Base-by-base conservation (phyloP, 768 basidiomycete species). In the Boletus reticulatus region DNA sequence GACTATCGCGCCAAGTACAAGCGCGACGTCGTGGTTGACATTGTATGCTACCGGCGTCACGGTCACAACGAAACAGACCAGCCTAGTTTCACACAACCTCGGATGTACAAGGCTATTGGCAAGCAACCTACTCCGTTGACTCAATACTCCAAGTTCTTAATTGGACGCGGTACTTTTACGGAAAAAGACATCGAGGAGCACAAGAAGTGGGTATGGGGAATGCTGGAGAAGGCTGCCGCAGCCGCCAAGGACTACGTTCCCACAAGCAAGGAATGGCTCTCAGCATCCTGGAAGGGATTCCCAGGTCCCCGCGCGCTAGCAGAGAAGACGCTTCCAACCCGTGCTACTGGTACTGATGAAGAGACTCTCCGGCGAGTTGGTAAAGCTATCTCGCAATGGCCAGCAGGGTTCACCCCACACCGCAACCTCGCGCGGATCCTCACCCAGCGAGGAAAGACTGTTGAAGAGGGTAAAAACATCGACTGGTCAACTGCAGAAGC, bases 1-100 rank as follows among this genome's bases (percentile, higher is more conserved):
- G 96, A 99, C 72, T 99, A 93, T 76, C 88, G 96, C 48, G 94
- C 96, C 62, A 96, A 94, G 75, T 99, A 87, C 82, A 97, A 96
- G 82, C 95, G 92, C 78, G 97, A 99, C 70, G 96, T 99, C 59
- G 96, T 99, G 66, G 76, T 99, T 58, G 96, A 99, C 73, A 93
- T 99, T 54, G 95, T 99, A 54, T 99, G 97, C 76, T 99, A 98
- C 78, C 91, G 97, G 60, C 93, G 94, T 52, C 86, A 98, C 69
- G 97, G 97, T n/a, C 97, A 99, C 77, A 99, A 99, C 73, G 97
- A 99, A 75, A 98, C 94, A 11, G 97, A 99, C 69, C 97, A 99
- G 72, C 97, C 97, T 24, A 89, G 85, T 72, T 99, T 99, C 79
- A 98, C 97, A 11, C 97, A 99, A 72, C 97, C 97, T 8, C 83